phyloP scores from a whole-genome alignment of 1,284 basidiomycete species.

The Papiliotrema flavescens region DNA sequence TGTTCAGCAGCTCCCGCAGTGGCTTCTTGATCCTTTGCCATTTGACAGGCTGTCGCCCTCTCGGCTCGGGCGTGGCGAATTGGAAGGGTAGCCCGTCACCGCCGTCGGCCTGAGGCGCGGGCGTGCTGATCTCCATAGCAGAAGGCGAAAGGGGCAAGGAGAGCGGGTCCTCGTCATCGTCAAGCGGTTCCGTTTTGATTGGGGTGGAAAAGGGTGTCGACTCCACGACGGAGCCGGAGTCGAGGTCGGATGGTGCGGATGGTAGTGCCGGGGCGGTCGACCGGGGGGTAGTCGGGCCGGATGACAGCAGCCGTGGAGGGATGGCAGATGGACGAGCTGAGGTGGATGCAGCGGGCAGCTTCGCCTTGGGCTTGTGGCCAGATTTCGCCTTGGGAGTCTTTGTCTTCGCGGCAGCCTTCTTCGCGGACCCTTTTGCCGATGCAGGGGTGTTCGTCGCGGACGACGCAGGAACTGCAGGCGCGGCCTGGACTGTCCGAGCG shows the following conservation, averaged over 20 bases:
- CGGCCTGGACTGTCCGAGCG: no score
- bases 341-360: not conserved
- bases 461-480: no score
- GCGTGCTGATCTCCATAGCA: not conserved
- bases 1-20: slow-evolving; percentile 37
- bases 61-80: slow-evolving; percentile 10
- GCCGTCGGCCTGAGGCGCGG: not conserved
- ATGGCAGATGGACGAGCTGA: slow-evolving; percentile 18
- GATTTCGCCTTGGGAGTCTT: not conserved
- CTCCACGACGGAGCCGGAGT: not conserved
- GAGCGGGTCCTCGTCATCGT: slow-evolving; percentile 14
- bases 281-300: slow-evolving; percentile 8
- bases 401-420: not conserved
- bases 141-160: slow-evolving; percentile 12
- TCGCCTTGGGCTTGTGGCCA: not conserved
- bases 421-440: not conserved
- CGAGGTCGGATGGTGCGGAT: not conserved
- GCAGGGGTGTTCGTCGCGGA: not conserved
- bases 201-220: slow-evolving; percentile 8
- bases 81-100: not conserved
- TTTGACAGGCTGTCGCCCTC: slow-evolving; percentile 14
- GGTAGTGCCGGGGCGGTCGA: slow-evolving; percentile 2
- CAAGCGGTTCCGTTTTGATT: slow-evolving; percentile 3
- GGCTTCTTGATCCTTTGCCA: slow-evolving; percentile 42
- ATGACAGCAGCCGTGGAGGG: slow-evolving; percentile 19